phyloP scores from a whole-genome alignment of 805 yeast species.

The Kluyveromyces wickerhamii region DNA sequence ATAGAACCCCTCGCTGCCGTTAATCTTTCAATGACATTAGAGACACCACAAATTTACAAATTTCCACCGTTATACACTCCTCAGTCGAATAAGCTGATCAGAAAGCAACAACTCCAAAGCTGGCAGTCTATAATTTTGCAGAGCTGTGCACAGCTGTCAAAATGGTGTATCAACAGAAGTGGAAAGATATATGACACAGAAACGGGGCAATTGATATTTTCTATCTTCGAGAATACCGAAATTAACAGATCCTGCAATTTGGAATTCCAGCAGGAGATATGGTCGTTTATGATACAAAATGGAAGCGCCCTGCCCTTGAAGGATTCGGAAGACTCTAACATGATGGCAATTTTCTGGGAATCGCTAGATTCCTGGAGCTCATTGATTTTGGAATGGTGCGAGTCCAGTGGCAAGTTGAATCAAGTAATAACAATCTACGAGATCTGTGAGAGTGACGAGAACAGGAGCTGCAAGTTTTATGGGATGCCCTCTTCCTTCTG shows the following conservation, averaged over 20 bases:
- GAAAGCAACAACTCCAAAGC: conserved; percentile 65
- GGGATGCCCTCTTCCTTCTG: conserved; percentile 54
- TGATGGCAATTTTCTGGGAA: conserved; percentile 48
- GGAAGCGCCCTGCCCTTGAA: conserved; percentile 51
- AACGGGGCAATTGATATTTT: background rate
- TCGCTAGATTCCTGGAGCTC: conserved; percentile 62
- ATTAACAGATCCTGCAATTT: conserved; percentile 48
- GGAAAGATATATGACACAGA: conserved; percentile 3
- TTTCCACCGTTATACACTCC: conserved; percentile 91
- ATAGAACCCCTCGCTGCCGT: too few species aligned
- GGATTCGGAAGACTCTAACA: conserved; percentile 24
- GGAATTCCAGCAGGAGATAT: conserved; percentile 48
- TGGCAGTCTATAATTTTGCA: conserved; percentile 40
- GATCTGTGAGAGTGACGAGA: conserved; percentile 56
- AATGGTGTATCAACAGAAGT: conserved; percentile 2
- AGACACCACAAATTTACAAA: conserved; percentile 46
- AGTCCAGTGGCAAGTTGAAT: conserved; percentile 68
- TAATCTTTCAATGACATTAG: background rate
- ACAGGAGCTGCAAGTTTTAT: conserved; percentile 47
- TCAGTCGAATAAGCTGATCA: conserved; percentile 76
- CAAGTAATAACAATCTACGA: conserved; percentile 79
- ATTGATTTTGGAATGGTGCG: conserved; percentile 59
- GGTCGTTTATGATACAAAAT: conserved; percentile 46
- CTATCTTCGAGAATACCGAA: conserved; percentile 41
- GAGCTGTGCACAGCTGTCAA: conserved; percentile 2